Evolutionary conservation across 2,329 filamentous ascomycete species (phyloP).

Genomic region (Trichocomaceae sp.): DNA sequence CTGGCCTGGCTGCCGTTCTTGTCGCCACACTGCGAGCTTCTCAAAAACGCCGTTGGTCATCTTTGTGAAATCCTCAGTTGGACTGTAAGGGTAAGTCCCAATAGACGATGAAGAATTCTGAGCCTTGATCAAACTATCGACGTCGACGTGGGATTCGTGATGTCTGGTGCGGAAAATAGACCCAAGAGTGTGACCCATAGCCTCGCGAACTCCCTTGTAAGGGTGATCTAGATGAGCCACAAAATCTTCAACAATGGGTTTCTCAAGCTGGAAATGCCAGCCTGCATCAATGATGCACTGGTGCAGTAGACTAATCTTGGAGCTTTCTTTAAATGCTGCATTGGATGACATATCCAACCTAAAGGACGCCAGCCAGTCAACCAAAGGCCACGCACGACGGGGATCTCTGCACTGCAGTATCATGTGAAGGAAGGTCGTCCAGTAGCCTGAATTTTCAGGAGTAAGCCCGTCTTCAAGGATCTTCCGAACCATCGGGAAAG

Average conservation of each 20-base stretch:
- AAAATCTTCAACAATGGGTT: constrained; percentile 84
- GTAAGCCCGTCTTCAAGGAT: constrained; percentile 89
- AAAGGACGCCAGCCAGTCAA: constrained; percentile 77
- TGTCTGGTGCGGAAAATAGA: constrained; percentile 87
- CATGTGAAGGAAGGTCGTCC: constrained; percentile 88
- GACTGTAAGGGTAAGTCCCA: constrained; percentile 75
- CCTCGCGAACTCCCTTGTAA: constrained; percentile 93
- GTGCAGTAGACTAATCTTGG: constrained; percentile 86
- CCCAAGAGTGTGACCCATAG: constrained; percentile 83
- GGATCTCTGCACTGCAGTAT: constrained; percentile 85
- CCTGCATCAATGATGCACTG: constrained; percentile 80
- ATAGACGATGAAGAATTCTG: constrained; percentile 77
- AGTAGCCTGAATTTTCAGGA: constrained; percentile 89
- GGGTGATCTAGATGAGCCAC: constrained; percentile 89
- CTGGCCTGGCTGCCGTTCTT: constrained; percentile 75
- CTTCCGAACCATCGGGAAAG: constrained; percentile 76
- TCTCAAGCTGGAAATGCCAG: constrained; percentile 91
- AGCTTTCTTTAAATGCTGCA: constrained; percentile 97
- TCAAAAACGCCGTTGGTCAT: constrained; percentile 70
- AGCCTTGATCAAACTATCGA: constrained; percentile 64
- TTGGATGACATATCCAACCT: constrained; percentile 90
- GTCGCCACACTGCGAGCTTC: constrained; percentile 79
- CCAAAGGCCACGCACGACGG: constrained; percentile 74
- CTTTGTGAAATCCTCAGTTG: constrained; percentile 63
- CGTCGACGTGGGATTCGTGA: constrained; percentile 84